These are phyloP conservation scores for Cryptosporidium ubiquitum DNA, from an alignment of 169 alveolate species.

Conservation along the genomic window DNA sequence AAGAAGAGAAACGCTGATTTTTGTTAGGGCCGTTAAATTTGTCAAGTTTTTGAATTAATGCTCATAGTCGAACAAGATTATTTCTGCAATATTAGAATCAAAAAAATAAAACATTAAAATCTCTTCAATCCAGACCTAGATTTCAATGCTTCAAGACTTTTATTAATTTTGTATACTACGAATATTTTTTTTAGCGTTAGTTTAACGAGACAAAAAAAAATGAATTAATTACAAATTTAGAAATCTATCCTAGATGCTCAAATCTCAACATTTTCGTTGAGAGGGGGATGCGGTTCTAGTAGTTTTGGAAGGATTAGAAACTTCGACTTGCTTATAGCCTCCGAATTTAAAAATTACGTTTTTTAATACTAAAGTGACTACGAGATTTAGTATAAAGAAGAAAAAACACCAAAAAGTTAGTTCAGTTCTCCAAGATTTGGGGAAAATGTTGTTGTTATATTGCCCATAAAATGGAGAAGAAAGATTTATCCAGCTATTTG, in stretches of 20 bases:
- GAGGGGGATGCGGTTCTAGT: not conserved
- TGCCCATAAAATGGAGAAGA: constrained; percentile 73
- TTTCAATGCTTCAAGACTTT: not conserved
- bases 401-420: constrained; percentile 44
- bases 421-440: constrained; percentile 44
- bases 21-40: not conserved
- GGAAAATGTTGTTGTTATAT: constrained; percentile 35
- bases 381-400: constrained; percentile 8
- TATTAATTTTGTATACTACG: not conserved
- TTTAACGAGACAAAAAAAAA: too few species aligned
- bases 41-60: not conserved
- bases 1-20: not conserved
- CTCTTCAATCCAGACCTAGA: not conserved
- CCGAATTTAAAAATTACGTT: not conserved
- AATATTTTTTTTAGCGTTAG: too few species aligned
- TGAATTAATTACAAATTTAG: too few species aligned
- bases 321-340: not conserved
- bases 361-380: not conserved
- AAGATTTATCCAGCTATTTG: not conserved
- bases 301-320: not conserved
- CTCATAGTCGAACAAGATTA: not conserved
- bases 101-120: too few species aligned
- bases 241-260: not conserved
- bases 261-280: not conserved
- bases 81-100: too few species aligned